Conservation (phyloP, 768 basidiomycete species). For the Sarcodon sp. region DNA sequence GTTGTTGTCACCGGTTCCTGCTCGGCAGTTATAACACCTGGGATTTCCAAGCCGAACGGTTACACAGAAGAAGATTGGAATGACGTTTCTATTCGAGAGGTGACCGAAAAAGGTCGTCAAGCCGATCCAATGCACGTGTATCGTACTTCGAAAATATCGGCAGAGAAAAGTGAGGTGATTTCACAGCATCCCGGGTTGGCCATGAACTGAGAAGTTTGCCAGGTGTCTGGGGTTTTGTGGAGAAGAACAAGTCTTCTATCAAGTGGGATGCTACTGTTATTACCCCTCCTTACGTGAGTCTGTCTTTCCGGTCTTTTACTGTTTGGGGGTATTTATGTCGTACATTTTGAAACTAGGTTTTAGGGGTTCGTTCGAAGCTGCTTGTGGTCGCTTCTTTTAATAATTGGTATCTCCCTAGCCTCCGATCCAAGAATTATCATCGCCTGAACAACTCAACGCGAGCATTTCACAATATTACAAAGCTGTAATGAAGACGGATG, state of each 20-base stretch:
- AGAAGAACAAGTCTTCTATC: constrained; percentile 25
- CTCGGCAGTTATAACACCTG: constrained; percentile 5
- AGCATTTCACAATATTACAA: background rate
- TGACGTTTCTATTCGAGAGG: constrained; percentile 12
- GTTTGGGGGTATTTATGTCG: background rate
- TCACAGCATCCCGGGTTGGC: background rate
- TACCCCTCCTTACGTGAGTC: constrained; percentile 2
- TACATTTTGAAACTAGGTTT: background rate
- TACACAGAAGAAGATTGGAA: constrained; percentile 21
- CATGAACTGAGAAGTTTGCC: constrained; percentile 7
- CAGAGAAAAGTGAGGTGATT: constrained; percentile 12
- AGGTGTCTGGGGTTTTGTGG: background rate
- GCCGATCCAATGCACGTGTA: constrained; percentile 15
- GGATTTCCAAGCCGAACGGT: background rate
- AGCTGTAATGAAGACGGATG: background rate
- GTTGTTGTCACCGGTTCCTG: constrained; percentile 2
- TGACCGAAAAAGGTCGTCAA: constrained; percentile 18
- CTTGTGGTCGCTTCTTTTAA: background rate
- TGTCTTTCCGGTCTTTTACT: background rate
- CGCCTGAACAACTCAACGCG: background rate
- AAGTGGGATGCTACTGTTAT: constrained; percentile 4
- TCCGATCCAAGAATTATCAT: constrained; percentile 19
- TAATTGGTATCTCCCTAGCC: constrained; percentile 7
- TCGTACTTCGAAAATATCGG: constrained; percentile 19
- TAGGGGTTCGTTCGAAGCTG: constrained; percentile 1